These are phyloP conservation scores for Claviceps digitariae DNA, from an alignment of 2,329 filamentous ascomycete species.

Conservation along the genomic window DNA sequence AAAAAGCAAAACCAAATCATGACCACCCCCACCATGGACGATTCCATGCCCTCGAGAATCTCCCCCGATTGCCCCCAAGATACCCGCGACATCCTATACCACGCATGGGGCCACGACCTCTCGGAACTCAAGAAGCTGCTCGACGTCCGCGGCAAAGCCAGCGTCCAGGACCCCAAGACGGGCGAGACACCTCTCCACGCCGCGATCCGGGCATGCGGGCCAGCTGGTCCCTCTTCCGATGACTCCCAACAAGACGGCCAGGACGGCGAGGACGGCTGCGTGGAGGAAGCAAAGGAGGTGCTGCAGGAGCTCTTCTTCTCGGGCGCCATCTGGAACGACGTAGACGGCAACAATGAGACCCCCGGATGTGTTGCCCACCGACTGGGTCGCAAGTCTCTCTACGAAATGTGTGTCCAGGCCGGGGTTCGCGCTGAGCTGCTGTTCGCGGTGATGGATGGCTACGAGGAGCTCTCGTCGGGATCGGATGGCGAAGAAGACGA, in stretches of 20 bases:
- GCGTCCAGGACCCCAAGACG: constrained; percentile 71
- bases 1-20: no score
- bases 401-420: constrained; percentile 74
- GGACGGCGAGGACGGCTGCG: constrained; percentile 24
- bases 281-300: constrained; percentile 52
- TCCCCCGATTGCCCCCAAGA: constrained; percentile 36
- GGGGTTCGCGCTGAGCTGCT: constrained; percentile 84
- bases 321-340: constrained; percentile 95
- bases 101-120: constrained; percentile 48
- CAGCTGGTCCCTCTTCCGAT: constrained; percentile 14
- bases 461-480: constrained; percentile 54
- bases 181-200: constrained; percentile 82
- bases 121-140: constrained; percentile 56
- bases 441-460: constrained; percentile 68
- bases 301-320: constrained; percentile 68
- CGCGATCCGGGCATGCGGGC: constrained; percentile 64
- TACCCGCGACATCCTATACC: constrained; percentile 36
- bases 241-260: constrained; percentile 20
- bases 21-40: constrained; percentile 21
- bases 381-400: constrained; percentile 56
- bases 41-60: constrained; percentile 40
- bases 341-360: constrained; percentile 77
- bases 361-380: constrained; percentile 73
- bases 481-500: constrained; percentile 22
- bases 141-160: constrained; percentile 47